A percentile compares a stretch with the other conserved stretches of the same genome.
These are phyloP conservation scores for Zopfia rhizophila DNA, from an alignment of 2,329 filamentous ascomycete genomes.

Conservation along the genomic window DNA sequence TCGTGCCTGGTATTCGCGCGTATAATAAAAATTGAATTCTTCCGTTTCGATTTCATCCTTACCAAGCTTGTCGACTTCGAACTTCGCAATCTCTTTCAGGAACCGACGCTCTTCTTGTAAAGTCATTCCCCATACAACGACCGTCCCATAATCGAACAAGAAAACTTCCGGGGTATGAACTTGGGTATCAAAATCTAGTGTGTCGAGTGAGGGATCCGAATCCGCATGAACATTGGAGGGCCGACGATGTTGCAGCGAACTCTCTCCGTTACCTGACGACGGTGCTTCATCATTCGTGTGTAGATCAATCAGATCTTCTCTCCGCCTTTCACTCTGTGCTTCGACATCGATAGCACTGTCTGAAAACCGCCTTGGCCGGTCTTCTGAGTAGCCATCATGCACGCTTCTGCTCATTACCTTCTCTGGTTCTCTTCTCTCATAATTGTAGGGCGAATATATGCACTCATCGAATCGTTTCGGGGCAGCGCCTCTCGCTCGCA, in stretches of 20 bases:
- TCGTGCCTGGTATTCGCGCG: conserved; percentile 93
- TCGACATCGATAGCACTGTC: conserved; percentile 78
- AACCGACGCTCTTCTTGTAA: conserved; percentile 89
- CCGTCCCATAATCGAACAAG: conserved; percentile 95
- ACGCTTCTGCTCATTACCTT: conserved; percentile 47
- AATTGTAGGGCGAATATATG: conserved; percentile 94
- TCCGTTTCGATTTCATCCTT: conserved; percentile 93
- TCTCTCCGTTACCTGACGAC: conserved; percentile 35
- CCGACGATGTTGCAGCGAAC: conserved; percentile 33
- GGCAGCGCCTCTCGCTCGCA: conserved; percentile 78
- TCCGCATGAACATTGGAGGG: conserved; percentile 39
- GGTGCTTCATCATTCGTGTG: conserved; percentile 53
- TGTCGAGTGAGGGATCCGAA: conserved; percentile 49
- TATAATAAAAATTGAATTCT: conserved; percentile 99
- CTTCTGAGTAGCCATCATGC: conserved; percentile 36
- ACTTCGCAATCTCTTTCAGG: conserved; percentile 92
- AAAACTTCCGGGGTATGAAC: conserved; percentile 96
- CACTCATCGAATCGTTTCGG: conserved; percentile 98
- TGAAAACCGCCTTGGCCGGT: conserved; percentile 72
- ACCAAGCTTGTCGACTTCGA: conserved; percentile 88
- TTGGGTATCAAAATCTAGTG: conserved; percentile 82
- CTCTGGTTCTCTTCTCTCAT: conserved; percentile 62
- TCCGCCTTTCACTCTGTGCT: conserved; percentile 64
- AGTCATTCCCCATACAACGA: conserved; percentile 98
- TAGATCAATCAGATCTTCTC: conserved; percentile 73